These are phyloP conservation scores for Gloeopeniophorella convolvens DNA, from an alignment of 768 basidiomycete genomes.

Conservation along the genomic window DNA sequence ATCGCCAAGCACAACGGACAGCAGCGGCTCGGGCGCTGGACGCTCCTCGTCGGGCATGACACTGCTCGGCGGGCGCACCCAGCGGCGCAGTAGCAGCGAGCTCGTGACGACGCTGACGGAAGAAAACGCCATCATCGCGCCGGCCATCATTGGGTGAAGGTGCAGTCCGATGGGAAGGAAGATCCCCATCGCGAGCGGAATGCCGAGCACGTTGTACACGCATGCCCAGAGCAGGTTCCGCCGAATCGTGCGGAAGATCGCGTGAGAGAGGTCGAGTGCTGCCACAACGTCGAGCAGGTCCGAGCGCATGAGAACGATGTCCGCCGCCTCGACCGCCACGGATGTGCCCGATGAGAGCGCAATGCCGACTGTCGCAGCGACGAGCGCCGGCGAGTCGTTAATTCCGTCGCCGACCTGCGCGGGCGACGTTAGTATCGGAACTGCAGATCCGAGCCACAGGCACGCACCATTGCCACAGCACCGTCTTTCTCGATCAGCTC, in stretches of 20 bases:
- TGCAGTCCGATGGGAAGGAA: constrained; percentile 89
- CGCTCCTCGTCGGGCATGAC: constrained; percentile 58
- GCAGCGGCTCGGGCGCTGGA: constrained; percentile 30
- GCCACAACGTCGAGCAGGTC: constrained; percentile 97
- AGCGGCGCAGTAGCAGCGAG: constrained; percentile 80
- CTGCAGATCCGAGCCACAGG: background rate
- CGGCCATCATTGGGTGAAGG: constrained; percentile 97
- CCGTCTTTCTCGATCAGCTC: constrained; percentile 70
- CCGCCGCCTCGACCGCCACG: constrained; percentile 96
- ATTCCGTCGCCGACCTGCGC: constrained; percentile 94
- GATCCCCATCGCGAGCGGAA: constrained; percentile 96
- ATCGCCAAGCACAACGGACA: constrained; percentile 37
- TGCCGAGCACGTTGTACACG: constrained; percentile 86
- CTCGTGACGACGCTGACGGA: constrained; percentile 93
- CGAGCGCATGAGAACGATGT: constrained; percentile 95
- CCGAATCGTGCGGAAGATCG: constrained; percentile 85
- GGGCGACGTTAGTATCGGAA: background rate
- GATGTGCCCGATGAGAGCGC: constrained; percentile 95
- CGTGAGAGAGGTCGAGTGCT: constrained; percentile 81
- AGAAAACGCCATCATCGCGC: constrained; percentile 98
- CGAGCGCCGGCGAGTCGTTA: constrained; percentile 97
- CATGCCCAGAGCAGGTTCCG: constrained; percentile 97
- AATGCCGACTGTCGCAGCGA: constrained; percentile 93
- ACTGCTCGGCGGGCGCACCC: constrained; percentile 65
- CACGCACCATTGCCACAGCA: constrained; percentile 84